Conservation (phyloP, 176 grass and related monocot genomes). For the Pontederia crassipes region DNA sequence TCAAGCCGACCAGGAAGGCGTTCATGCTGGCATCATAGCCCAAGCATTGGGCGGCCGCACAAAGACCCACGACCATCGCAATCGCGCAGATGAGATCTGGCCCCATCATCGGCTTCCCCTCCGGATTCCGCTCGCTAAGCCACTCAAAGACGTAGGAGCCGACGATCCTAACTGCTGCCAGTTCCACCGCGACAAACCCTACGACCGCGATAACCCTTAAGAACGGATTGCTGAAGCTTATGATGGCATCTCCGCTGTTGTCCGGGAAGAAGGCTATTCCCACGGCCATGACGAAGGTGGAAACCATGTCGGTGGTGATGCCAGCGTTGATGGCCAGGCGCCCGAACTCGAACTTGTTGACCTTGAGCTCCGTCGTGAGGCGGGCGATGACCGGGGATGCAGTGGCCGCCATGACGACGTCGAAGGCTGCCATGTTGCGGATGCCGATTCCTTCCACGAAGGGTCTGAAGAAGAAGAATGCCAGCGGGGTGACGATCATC, state of each 20-base stretch:
- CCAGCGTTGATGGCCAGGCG: slow-evolving; percentile 50
- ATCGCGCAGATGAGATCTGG: slow-evolving; percentile 36
- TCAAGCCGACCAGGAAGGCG: slow-evolving; percentile 54
- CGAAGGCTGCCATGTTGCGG: slow-evolving; percentile 34
- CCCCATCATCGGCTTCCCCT: slow-evolving; percentile 49
- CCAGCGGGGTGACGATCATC: slow-evolving; percentile 16
- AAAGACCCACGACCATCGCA: slow-evolving; percentile 22
- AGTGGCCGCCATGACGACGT: slow-evolving; percentile 31
- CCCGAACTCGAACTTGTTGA: slow-evolving; percentile 56
- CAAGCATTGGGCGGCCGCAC: slow-evolving; percentile 27
- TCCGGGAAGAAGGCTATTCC: slow-evolving; percentile 55
- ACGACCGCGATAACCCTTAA: slow-evolving; percentile 21
- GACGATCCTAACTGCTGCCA: slow-evolving; percentile 30
- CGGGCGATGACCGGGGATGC: slow-evolving; percentile 57
- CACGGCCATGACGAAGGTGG: slow-evolving; percentile 40
- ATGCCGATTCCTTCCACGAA: slow-evolving; percentile 26
- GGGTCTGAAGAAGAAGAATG: slow-evolving; percentile 20
- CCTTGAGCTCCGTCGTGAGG: slow-evolving; percentile 62
- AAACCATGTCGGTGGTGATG: slow-evolving; percentile 51
- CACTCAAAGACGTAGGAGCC: slow-evolving; percentile 13
- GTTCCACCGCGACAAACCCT: slow-evolving; percentile 21
- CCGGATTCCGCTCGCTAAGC: slow-evolving; percentile 53
- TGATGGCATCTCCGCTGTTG: slow-evolving; percentile 5
- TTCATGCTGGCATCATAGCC: slow-evolving; percentile 52
- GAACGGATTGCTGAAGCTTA: slow-evolving; percentile 9